Base-by-base conservation (phyloP, 2,329 filamentous ascomycete species). In the Botrytis pseudocinerea region DNA sequence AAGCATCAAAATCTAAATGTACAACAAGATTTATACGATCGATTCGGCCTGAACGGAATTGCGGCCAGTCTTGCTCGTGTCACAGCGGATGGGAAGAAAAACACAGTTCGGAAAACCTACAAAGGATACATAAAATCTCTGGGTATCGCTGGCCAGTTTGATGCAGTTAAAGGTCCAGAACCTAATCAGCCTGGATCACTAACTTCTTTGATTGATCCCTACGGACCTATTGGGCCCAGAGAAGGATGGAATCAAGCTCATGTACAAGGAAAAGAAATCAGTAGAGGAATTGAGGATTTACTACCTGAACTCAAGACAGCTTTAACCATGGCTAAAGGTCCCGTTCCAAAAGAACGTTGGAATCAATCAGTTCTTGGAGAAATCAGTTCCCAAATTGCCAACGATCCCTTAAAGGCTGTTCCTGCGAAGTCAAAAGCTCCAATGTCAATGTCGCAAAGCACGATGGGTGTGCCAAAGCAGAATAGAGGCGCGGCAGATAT, bases 111-210 rank as follows among this genome's bases (percentile, higher is more conserved):
- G 40, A 91, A 91, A 80, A 91, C 89, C 25, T 91, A 91, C 83
- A 91, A 91, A 81, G 89, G 89, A 70, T 88, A 91, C 76, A 89
- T 91, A 80, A 91, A 91, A 83, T 86, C 85, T 63, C 82, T 91
- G 46, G 88, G 88, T 51, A 84, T 91, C 40, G 86, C 86, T 70
- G 89, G 89, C 16, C 87, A 89, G 74, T 91, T 90, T 77, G 89
- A 91, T 77, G 83, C 84, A 5, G 82, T 84, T 42, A 89, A 89
- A 82, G 87, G 88, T 77, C 87, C 89, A 60, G 82, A 84, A 32
- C 83, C 85, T 54, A 46, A 51, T 9, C 35, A 62, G 32, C 68
- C 62, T 10, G 61, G 60, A 48, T 84, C 84, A 12, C 83, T 84
- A 0, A 85, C 86, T 42, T 82, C 83, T 57, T 82, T 91, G 81